Evolutionary conservation across 2,329 filamentous ascomycete genomes (phyloP).

Genomic region (Paraphoma sp.): DNA sequence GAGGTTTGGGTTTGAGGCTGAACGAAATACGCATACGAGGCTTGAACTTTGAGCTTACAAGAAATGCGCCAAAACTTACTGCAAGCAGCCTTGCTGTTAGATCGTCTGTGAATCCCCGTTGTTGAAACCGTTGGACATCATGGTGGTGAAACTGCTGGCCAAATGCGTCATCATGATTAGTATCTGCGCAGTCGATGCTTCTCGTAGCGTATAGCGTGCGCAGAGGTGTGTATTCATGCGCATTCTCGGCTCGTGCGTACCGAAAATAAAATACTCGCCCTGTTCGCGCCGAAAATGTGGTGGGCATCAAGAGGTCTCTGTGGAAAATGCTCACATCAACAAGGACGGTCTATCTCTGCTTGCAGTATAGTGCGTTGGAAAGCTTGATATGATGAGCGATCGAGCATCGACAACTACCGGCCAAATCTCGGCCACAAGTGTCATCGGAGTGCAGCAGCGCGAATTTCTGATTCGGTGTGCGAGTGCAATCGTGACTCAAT

Average conservation of each 20-base stretch:
- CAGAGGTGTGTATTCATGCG: background rate
- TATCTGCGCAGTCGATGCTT: background rate
- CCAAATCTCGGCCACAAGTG: background rate
- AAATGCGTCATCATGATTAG: background rate
- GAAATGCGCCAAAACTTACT: background rate
- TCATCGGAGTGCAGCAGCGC: background rate
- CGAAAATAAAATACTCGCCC: background rate
- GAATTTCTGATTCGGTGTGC: background rate
- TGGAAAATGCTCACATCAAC: background rate
- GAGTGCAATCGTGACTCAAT: background rate
- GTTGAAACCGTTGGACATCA: no score
- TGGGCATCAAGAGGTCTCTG: background rate
- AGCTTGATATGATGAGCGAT: background rate
- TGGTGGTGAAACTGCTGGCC: no score
- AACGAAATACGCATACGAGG: background rate
- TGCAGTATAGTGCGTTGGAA: background rate
- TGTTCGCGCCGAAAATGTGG: background rate
- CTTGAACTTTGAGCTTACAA: background rate
- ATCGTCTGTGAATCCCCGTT: background rate
- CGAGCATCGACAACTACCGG: background rate
- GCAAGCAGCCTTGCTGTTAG: background rate
- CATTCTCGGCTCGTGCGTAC: background rate
- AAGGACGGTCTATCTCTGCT: background rate
- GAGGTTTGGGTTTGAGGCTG: background rate
- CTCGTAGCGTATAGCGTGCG: background rate